phyloP scores from a whole-genome alignment of 1,139 yeast species.

The Hyphopichia pseudoburtonii region DNA sequence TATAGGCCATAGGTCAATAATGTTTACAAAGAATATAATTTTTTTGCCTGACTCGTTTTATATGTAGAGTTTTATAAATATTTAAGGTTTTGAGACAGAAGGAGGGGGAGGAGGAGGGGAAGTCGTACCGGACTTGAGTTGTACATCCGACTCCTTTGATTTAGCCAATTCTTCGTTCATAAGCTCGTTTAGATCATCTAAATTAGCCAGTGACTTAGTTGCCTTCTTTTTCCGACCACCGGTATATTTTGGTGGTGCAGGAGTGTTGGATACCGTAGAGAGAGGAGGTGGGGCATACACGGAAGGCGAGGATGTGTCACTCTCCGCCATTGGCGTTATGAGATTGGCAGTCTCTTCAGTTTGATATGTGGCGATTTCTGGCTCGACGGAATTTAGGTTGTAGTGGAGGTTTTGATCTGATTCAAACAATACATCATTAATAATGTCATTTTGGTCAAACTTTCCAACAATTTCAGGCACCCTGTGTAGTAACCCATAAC shows the following conservation, averaged over 20 bases:
- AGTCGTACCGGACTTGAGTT: conserved; percentile 9
- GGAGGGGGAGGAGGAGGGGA: conserved; percentile 40
- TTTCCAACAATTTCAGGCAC: conserved; percentile 69
- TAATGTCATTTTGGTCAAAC: conserved; percentile 31
- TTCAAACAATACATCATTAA: conserved; percentile 42
- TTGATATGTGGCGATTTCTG: conserved; percentile 9
- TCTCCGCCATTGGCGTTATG: conserved; percentile 8
- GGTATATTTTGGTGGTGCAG: conserved; percentile 22
- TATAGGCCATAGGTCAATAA: no score
- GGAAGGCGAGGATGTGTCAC: background rate
- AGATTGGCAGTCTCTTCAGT: conserved; percentile 3
- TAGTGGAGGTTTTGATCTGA: conserved; percentile 15
- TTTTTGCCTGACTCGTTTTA: no score
- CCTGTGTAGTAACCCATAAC: conserved; percentile 85
- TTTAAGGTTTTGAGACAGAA: no score
- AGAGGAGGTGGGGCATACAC: conserved; percentile 10
- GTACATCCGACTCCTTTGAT: conserved; percentile 37
- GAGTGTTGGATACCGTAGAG: conserved; percentile 11
- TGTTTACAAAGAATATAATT: no score
- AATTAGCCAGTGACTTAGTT: conserved; percentile 19
- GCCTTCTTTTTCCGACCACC: conserved; percentile 33
- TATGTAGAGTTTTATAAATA: no score
- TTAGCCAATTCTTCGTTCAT: conserved; percentile 49
- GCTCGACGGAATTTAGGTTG: conserved; percentile 2
- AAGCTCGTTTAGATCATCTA: conserved; percentile 35